These are phyloP conservation scores for Isochrysis galbana DNA, from an alignment of 78 protist genomes.

Conservation along the genomic window DNA sequence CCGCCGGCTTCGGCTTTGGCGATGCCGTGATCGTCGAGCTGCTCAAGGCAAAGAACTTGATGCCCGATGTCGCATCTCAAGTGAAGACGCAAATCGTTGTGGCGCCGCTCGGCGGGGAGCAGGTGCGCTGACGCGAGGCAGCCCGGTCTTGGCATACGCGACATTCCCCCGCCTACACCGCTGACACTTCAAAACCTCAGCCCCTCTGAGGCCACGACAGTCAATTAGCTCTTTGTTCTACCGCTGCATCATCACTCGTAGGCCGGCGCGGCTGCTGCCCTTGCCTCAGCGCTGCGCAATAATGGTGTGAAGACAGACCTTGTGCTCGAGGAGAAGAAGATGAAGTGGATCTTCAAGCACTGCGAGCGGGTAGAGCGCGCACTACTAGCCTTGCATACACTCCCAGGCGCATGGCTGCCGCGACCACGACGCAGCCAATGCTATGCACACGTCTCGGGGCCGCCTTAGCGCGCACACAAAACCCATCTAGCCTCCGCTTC, in stretches of 20 bases:
- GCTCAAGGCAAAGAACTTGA: neutral
- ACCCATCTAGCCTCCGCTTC: too few relatives aligned
- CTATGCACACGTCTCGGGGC: too few relatives aligned
- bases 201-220: too few relatives aligned
- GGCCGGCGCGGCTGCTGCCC: too few relatives aligned
- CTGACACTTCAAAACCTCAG: too few relatives aligned
- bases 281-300: conserved; percentile 25
- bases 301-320: neutral
- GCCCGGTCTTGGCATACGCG: neutral
- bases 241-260: too few relatives aligned
- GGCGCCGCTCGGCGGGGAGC: neutral
- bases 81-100: neutral
- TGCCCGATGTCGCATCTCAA: neutral
- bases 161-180: too few relatives aligned
- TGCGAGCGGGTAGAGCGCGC: conserved; percentile 23
- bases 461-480: too few relatives aligned
- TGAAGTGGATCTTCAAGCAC: conserved; percentile 47
- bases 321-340: conserved; percentile 33
- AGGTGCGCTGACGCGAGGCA: neutral
- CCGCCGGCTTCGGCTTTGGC: conserved; percentile 75
- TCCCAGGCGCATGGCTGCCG: too few relatives aligned
- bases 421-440: too few relatives aligned
- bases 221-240: too few relatives aligned
- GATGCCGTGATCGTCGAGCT: conserved; percentile 66
- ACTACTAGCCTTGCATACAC: too few relatives aligned